Evolutionary conservation across 2,329 filamentous ascomycete species (phyloP), one percentile per base, ranked within the genome.

Genomic region (Stagonosporopsis cucurbitacearum): DNA sequence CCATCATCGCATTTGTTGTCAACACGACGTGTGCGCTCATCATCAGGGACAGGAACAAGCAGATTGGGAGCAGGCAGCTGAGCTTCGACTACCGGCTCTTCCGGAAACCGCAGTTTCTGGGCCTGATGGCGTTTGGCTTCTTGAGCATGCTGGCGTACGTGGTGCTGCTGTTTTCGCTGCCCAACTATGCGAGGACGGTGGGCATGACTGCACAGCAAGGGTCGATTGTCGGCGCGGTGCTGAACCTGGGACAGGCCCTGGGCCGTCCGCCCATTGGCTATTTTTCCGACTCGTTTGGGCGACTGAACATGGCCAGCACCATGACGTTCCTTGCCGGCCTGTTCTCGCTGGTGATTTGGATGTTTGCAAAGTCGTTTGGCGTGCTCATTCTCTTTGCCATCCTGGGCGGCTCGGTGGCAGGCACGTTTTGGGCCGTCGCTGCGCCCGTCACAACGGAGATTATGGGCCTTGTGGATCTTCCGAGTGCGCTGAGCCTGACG

Each of bases 101-200:
- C 70, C 83, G 78, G 60, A 79, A 82, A 4, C 67, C 78, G 0
- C 85, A 91, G 66, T 92, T 88, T 61, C 70, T 87, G 23, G 77
- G 92, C 2, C 79, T 91, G 12, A 73, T 91, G 33, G 80, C 75
- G 2, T 95, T 87, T 79, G 87, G 88, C 7, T 86, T 87, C 73
- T 86, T 93, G 60, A 87, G 83, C 57, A 85, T 93, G 76, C 77
- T 94, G 13, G 89, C 83, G 5, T 94, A 94, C 65, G 82, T 90
- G 23, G 88, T 91, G 4, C 80, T 92, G n/a, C 82, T 92, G 40
- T 94, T 92, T 74, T 89, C 86, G 11, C 77, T 93, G 41, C 86
- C 90, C 13, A 90, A 88, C 70, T 94, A 92, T 68, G 88, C 88
- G 33, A 81, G 84, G 52, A 82, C 81, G 4, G 84, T 92, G 39